A percentile compares a stretch with the other conserved stretches of the same genome.
Evolutionary conservation across 805 yeast genomes (phyloP).

Genomic region (Wickerhamomyces bisporus): DNA sequence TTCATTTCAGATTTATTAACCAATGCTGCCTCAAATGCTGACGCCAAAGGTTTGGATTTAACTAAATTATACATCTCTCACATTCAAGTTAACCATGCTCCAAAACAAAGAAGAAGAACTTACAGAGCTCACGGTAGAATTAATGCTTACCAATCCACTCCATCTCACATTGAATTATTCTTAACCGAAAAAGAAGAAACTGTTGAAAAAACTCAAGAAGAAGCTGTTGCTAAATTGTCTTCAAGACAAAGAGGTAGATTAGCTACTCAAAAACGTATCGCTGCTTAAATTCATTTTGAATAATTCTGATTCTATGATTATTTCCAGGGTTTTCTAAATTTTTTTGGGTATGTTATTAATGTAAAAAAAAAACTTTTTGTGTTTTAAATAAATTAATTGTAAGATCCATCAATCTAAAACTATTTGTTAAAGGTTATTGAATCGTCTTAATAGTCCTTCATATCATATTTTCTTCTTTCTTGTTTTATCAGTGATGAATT

Average conservation of each 20-base stretch:
- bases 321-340: background rate
- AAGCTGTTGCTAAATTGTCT: constrained; percentile 64
- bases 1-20: constrained; percentile 89
- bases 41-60: constrained; percentile 96
- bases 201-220: constrained; percentile 86
- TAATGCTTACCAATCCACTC: constrained; percentile 98
- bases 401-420: too few relatives aligned
- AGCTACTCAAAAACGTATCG: constrained; percentile 80
- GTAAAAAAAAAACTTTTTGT: constrained; percentile 2
- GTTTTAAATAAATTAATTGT: background rate
- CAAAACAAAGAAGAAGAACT: constrained; percentile 99
- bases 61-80: constrained; percentile 92
- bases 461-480: too few relatives aligned
- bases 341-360: constrained; percentile 3
- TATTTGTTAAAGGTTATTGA: too few relatives aligned
- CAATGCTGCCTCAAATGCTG: constrained; percentile 99
- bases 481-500: too few relatives aligned
- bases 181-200: constrained; percentile 93
- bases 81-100: constrained; percentile 99
- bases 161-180: constrained; percentile 97
- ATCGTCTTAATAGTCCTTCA: too few relatives aligned
- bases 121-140: constrained; percentile 99
- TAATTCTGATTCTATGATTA: background rate
- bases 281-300: constrained; percentile 42
- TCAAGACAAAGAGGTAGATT: constrained; percentile 91